These are phyloP conservation scores for Tetrahymena thermophila DNA, from an alignment of 73 alveolate species.

Conservation along the genomic window DNA sequence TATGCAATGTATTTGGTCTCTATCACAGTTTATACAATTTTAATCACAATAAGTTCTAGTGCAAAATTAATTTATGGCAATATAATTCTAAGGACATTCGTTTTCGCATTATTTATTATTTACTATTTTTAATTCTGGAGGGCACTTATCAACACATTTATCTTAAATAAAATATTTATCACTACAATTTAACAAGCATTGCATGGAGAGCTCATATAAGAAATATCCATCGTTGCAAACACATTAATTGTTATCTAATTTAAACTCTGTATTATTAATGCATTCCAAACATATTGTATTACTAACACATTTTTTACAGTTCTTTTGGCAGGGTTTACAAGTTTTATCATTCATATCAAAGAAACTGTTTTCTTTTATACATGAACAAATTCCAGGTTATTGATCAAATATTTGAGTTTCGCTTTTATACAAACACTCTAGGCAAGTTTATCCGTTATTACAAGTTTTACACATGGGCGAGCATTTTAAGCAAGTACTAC, in stretches of 20 bases:
- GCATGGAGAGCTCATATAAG: neutral
- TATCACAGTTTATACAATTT: neutral
- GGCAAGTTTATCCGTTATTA: neutral
- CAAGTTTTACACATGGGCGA: neutral
- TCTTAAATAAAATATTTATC: neutral
- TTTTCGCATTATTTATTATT: neutral
- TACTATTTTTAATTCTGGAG: neutral
- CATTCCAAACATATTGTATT: neutral
- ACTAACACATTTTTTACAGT: neutral
- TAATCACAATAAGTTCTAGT: neutral
- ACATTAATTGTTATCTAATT: neutral
- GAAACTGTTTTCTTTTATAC: neutral
- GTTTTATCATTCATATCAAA: neutral
- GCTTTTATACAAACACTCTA: neutral
- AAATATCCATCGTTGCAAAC: neutral
- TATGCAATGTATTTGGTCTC: neutral
- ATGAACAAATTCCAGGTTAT: neutral
- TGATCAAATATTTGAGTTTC: neutral
- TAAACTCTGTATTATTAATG: neutral
- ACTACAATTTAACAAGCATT: neutral
- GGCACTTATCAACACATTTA: neutral
- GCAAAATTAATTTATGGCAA: neutral
- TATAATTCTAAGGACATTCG: neutral
- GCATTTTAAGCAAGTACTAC: neutral
- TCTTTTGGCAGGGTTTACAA: neutral